Base-by-base conservation (phyloP, 2,329 filamentous ascomycete genomes). In the Botrytis hyacinthi region DNA sequence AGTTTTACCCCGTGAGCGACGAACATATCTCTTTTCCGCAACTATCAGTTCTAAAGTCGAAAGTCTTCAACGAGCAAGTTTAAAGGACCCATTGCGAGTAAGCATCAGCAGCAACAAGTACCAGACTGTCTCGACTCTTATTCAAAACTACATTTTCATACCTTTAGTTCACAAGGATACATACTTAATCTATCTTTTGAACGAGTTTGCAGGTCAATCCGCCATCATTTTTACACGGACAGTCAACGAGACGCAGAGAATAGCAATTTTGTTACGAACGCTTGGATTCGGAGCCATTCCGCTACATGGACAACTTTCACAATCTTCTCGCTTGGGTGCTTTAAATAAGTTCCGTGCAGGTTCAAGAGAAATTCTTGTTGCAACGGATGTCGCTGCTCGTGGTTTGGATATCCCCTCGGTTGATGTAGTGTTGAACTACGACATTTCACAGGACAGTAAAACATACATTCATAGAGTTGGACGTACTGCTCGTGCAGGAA, bases 21-120 rank as follows among this genome's bases (percentile, higher is more conserved):
- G 91, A 59, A 98, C 96, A 0, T 96, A 92, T 80, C 91, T 99
- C 60, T 98, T 97, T 86, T 96, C 92, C 6, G 95, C 96, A 1
- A 99, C 96, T 20, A 95, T 98, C 88, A 94, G 91, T 78, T 94
- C 91, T 75, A 97, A 98, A 82, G 92, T 99, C 74, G 96, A 98
- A 83, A 94, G 91, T 70, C 85, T 99, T 65, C 96, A 98, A 81
- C 90, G 96, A 70, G 96, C 96, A 32, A 95, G 93, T 75, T 86
- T 99, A 72, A 90, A 90, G 62, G 94, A 97, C 78, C 95, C 95
- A 0, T 86, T 97, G 10, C 89, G 93, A 44, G 92, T 98, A 73
- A 93, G 91, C 80, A 91, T 98, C 80, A 94, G 90, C 74, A 89
- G 88, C 73, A 93, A 88, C 82, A 95, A 94, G 81, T 96, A 97